phyloP scores from a whole-genome alignment of 2,329 filamentous ascomycete species.

The Cladophialophora psammophila region DNA sequence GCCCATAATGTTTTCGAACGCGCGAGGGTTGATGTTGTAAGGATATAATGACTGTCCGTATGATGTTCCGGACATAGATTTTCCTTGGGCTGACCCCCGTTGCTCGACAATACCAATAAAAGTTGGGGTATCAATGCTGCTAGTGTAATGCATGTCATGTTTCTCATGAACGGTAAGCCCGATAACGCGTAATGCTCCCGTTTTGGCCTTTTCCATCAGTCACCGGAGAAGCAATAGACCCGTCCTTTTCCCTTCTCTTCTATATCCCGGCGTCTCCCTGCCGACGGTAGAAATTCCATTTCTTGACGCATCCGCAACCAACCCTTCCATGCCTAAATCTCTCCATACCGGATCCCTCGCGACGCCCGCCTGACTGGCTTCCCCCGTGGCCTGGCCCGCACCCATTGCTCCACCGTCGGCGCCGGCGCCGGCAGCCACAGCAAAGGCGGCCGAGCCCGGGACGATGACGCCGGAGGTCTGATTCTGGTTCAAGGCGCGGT shows the following conservation, averaged over 20 bases:
- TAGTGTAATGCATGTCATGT: background rate
- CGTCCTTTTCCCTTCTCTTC: constrained; percentile 28
- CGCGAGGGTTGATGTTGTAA: constrained; percentile 84
- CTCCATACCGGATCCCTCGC: constrained; percentile 57
- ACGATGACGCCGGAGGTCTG: constrained; percentile 49
- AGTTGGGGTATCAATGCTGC: background rate
- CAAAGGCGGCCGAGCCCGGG: background rate
- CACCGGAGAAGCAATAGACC: constrained; percentile 35
- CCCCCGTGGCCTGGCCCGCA: constrained; percentile 23
- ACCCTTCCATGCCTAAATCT: constrained; percentile 58
- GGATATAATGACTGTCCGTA: constrained; percentile 62
- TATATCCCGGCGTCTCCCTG: constrained; percentile 21
- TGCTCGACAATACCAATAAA: background rate
- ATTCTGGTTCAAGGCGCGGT: constrained; percentile 64
- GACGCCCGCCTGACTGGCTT: constrained; percentile 33
- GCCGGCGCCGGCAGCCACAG: constrained; percentile 22
- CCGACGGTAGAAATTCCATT: constrained; percentile 14
- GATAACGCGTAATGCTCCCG: background rate
- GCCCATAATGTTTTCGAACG: constrained; percentile 81
- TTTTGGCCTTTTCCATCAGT: background rate
- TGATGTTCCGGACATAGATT: background rate
- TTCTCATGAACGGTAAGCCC: background rate
- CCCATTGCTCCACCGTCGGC: constrained; percentile 19
- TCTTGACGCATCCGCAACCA: constrained; percentile 25
- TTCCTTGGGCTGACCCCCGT: background rate